Conservation (phyloP, 2,329 filamentous ascomycete species). For the Stylonectria norvegica region DNA sequence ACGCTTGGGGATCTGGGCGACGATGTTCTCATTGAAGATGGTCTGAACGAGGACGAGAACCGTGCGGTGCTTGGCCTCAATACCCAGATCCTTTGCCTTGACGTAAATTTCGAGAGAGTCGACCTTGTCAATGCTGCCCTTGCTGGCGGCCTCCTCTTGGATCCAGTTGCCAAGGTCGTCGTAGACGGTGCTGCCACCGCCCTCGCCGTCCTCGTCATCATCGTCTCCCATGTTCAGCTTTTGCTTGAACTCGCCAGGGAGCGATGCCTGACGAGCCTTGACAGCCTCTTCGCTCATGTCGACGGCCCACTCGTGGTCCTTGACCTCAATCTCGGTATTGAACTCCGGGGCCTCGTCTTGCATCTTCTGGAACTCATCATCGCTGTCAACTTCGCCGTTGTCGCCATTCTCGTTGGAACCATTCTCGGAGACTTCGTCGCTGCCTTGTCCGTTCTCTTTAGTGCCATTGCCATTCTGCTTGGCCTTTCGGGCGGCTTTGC, state of each 20-base stretch:
- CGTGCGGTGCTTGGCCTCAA: conserved; percentile 92
- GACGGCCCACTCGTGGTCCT: conserved; percentile 92
- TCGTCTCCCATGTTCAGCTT: conserved; percentile 80
- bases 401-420: conserved; percentile 50
- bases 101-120: conserved; percentile 89
- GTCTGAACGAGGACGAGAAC: conserved; percentile 89
- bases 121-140: conserved; percentile 73
- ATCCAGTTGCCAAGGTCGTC: conserved; percentile 95
- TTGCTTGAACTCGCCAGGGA: conserved; percentile 92
- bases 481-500: conserved; percentile 87
- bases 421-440: conserved; percentile 52
- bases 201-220: conserved; percentile 77
- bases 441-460: conserved; percentile 56
- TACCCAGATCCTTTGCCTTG: conserved; percentile 94
- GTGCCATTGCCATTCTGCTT: conserved; percentile 65
- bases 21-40: conserved; percentile 86
- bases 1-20: conserved; percentile 81
- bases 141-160: conserved; percentile 64
- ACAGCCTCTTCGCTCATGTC: conserved; percentile 95
- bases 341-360: conserved; percentile 55
- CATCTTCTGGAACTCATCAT: conserved; percentile 88
- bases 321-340: conserved; percentile 56
- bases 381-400: conserved; percentile 69
- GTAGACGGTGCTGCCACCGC: conserved; percentile 71
- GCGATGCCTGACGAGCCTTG: conserved; percentile 86